A percentile compares a stretch with the other conserved stretches of the same genome.
These are phyloP conservation scores for Paspalum vaginatum DNA, from an alignment of 176 grass and related monocot genomes.

Conservation along the genomic window DNA sequence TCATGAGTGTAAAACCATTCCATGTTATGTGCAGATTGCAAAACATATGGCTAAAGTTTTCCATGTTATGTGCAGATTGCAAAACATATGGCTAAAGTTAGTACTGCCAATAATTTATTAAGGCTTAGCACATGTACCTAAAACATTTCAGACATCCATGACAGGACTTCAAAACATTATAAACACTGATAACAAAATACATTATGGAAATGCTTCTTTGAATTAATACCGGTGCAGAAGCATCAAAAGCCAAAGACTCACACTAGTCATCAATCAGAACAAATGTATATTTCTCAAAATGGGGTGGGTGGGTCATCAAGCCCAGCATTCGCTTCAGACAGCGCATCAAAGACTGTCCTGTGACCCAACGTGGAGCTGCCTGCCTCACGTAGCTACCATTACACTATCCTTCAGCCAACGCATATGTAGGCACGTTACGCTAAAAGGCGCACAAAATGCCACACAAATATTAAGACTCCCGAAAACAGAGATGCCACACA, in stretches of 20 bases:
- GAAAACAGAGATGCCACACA: no score
- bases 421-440: no score
- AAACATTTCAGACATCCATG: conserved; percentile 4
- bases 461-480: no score
- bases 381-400: no score
- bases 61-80: conserved; percentile 21
- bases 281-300: neutral
- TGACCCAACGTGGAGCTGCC: no score
- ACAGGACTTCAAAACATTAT: conserved; percentile 6
- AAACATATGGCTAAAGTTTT: no score
- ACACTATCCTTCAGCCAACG: no score
- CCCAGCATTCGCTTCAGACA: no score
- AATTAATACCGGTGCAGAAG: conserved; percentile 25
- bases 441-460: no score
- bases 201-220: conserved; percentile 23
- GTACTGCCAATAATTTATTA: neutral
- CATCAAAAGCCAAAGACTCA: conserved; percentile 12
- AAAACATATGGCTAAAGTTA: conserved; percentile 5
- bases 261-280: neutral
- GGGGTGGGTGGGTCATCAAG: no score
- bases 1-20: conserved; percentile 34
- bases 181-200: neutral
- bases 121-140: neutral
- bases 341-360: no score
- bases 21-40: conserved; percentile 24